A percentile compares a stretch with the other conserved stretches of the same genome.
Conservation (phyloP, 2,329 filamentous ascomycete genomes). For the Diaporthe vexans region DNA sequence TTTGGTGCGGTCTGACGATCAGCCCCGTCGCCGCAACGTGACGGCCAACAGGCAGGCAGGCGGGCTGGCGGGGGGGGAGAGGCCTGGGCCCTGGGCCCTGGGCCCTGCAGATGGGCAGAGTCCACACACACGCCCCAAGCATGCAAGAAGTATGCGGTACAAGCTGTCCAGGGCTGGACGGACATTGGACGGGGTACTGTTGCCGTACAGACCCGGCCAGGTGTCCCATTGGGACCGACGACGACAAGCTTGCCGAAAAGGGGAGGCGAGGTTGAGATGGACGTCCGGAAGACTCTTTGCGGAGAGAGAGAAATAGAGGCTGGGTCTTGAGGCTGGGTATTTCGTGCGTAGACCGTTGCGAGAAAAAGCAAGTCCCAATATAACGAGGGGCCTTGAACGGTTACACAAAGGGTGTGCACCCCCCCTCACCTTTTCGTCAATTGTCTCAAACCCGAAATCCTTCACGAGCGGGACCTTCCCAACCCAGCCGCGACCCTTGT, state of each 20-base stretch:
- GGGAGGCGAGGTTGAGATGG: constrained; percentile 30
- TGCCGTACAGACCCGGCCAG: constrained; percentile 23
- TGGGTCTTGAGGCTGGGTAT: constrained; percentile 38
- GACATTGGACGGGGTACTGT: constrained; percentile 23
- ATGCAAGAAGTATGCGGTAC: constrained; percentile 37
- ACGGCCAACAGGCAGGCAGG: constrained; percentile 23
- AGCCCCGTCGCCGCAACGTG: constrained; percentile 39
- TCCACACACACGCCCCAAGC: constrained; percentile 34
- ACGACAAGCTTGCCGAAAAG: constrained; percentile 32
- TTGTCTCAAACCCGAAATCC: constrained; percentile 40
- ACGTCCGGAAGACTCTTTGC: constrained; percentile 32
- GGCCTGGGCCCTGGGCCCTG: constrained; percentile 21
- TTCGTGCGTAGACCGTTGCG: constrained; percentile 35
- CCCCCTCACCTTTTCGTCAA: constrained; percentile 38
- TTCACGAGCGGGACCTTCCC: constrained; percentile 40
- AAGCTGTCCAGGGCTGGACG: constrained; percentile 18
- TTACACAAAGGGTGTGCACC: constrained; percentile 37
- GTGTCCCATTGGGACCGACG: constrained; percentile 13
- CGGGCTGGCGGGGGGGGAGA: not conserved
- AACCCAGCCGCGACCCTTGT: constrained; percentile 33
- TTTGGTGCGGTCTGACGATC: constrained; percentile 37
- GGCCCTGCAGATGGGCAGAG: constrained; percentile 40
- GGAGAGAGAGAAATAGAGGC: constrained; percentile 13
- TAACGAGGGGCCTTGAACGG: constrained; percentile 33
- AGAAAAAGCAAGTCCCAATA: constrained; percentile 34